Conservation (phyloP, 257 asterid species). For the Solanum appendiculatum region DNA sequence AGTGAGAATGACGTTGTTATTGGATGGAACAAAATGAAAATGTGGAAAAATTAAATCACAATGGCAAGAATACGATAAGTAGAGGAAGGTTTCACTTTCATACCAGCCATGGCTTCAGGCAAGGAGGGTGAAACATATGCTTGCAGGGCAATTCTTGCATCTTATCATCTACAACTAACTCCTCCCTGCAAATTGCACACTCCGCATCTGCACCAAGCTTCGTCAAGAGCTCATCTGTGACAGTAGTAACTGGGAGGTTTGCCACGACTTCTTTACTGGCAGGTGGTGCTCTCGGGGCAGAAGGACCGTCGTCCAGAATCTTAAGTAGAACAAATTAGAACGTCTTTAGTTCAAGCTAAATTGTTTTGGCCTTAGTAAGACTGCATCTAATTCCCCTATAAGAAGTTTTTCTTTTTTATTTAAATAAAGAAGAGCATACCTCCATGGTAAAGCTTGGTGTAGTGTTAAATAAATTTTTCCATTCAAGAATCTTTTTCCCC, state of each 20-base stretch:
- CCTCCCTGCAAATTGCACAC: conserved; percentile 90
- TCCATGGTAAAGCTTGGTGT: neutral
- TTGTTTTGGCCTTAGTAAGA: neutral
- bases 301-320: conserved; percentile 51
- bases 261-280: conserved; percentile 95
- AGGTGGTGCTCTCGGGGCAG: conserved; percentile 82
- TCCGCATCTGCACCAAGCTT: conserved; percentile 72
- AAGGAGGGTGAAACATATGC: conserved; percentile 93
- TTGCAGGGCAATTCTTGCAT: conserved; percentile 95
- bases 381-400: neutral
- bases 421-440: neutral
- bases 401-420: neutral
- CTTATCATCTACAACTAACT: conserved; percentile 53
- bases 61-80: neutral
- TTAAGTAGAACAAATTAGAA: conserved; percentile 13
- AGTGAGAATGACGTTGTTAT: neutral
- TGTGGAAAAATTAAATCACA: neutral
- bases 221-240: conserved; percentile 46
- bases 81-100: neutral
- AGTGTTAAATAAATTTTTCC: neutral
- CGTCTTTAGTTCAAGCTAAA: neutral
- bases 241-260: conserved; percentile 64
- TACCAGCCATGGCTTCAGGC: conserved; percentile 99
- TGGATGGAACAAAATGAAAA: neutral
- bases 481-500: neutral